Percentiles rank a stretch among this genome's conserved stretches.
Conservation (phyloP, 1,284 basidiomycete genomes). For the Bjerkandera adusta region DNA sequence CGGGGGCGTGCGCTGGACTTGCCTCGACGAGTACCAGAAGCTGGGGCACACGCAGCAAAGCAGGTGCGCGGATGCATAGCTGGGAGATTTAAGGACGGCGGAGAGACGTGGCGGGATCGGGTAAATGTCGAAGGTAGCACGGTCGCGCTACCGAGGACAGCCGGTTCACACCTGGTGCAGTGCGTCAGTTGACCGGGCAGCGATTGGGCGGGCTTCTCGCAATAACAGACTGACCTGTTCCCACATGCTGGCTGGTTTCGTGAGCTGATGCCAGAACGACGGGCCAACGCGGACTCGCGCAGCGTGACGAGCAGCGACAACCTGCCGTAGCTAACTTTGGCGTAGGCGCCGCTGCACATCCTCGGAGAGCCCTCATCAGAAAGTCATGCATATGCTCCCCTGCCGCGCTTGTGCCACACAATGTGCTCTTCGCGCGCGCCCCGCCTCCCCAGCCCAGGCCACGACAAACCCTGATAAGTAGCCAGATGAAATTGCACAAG, state of each 20-base stretch:
- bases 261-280: not conserved
- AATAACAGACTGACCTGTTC: constrained; percentile 8
- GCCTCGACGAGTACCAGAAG: not conserved
- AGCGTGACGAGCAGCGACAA: too few relatives aligned
- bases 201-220: constrained; percentile 15
- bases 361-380: too few relatives aligned
- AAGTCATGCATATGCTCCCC: too few relatives aligned
- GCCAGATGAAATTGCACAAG: constrained; percentile 4
- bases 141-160: constrained; percentile 12
- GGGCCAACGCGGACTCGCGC: constrained; percentile 2
- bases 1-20: constrained; percentile 5
- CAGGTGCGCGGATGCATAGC: constrained; percentile 1
- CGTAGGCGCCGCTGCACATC: too few relatives aligned
- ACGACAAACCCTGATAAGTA: too few relatives aligned
- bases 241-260: constrained; percentile 8
- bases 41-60: not conserved
- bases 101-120: constrained; percentile 23
- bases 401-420: too few relatives aligned
- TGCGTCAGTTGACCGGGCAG: constrained; percentile 27
- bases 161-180: constrained; percentile 26
- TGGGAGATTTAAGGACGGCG: constrained; percentile 20
- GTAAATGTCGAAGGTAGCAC: constrained; percentile 28
- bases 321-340: too few relatives aligned
- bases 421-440: too few relatives aligned
- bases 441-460: too few relatives aligned